phyloP scores from a whole-genome alignment of 2,329 filamentous ascomycete genomes.

The Aspergillus udagawae region DNA sequence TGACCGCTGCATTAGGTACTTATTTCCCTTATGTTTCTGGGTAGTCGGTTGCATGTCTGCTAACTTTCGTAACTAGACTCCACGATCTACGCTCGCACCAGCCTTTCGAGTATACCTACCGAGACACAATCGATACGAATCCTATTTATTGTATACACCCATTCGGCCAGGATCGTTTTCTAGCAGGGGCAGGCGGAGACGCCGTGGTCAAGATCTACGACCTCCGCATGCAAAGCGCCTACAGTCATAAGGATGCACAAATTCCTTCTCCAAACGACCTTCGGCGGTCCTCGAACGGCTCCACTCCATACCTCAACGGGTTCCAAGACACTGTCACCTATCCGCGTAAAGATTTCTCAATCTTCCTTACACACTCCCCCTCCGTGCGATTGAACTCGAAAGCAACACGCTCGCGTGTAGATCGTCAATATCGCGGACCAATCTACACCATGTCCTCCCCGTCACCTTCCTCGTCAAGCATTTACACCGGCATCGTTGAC shows the following conservation, averaged over 20 bases:
- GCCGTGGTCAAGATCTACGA: conserved; percentile 61
- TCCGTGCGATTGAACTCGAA: conserved; percentile 10
- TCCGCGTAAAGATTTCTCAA: conserved; percentile 37
- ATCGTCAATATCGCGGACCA: conserved; percentile 38
- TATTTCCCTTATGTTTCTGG: background rate
- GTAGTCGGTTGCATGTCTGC: background rate
- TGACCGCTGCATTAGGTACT: conserved; percentile 49
- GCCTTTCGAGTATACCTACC: conserved; percentile 47
- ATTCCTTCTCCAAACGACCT: background rate
- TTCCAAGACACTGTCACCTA: conserved; percentile 1
- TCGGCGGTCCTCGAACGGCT: background rate
- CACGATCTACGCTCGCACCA: conserved; percentile 57
- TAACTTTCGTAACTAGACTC: conserved; percentile 38
- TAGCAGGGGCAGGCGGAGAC: conserved; percentile 55
- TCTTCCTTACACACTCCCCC: conserved; percentile 37
- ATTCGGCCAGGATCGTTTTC: conserved; percentile 53
- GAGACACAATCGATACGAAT: conserved; percentile 55
- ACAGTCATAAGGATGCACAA: conserved; percentile 29
- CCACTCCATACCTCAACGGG: background rate
- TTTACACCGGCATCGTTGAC: conserved; percentile 44
- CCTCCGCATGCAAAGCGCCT: conserved; percentile 47
- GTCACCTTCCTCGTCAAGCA: conserved; percentile 41
- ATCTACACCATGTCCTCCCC: conserved; percentile 45
- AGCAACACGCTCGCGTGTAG: conserved; percentile 12
- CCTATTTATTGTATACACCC: conserved; percentile 57